Evolutionary conservation across 805 yeast species (phyloP).

Genomic region (Yarrowia sp.): DNA sequence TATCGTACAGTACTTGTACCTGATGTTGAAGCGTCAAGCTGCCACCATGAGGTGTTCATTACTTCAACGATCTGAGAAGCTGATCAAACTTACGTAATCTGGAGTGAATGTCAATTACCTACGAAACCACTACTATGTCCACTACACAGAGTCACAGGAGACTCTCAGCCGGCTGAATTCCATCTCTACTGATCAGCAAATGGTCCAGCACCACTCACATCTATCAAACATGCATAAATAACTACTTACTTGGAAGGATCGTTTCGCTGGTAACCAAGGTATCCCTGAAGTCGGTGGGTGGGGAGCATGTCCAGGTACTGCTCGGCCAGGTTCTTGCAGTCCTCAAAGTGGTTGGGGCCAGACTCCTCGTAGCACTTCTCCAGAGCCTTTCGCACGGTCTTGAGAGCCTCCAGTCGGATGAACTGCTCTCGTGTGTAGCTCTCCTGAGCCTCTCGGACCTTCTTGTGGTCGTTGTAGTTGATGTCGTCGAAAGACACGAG

Average conservation of each 20-base stretch:
- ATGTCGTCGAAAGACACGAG: slow-evolving; percentile 84
- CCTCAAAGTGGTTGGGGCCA: slow-evolving; percentile 75
- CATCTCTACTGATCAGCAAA: background rate
- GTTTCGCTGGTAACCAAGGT: slow-evolving; percentile 85
- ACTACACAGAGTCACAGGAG: too few species aligned
- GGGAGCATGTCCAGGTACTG: slow-evolving; percentile 78
- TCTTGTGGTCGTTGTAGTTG: slow-evolving; percentile 69
- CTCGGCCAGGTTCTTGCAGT: slow-evolving; percentile 76
- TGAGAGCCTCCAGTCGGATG: slow-evolving; percentile 71
- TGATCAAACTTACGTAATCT: too few species aligned
- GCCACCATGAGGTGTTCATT: too few species aligned
- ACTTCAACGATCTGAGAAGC: too few species aligned
- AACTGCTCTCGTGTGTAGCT: slow-evolving; percentile 81
- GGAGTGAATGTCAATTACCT: too few species aligned
- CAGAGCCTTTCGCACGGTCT: slow-evolving; percentile 73
- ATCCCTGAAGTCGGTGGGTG: slow-evolving; percentile 70
- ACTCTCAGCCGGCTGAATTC: too few species aligned
- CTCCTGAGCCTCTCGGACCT: slow-evolving; percentile 75
- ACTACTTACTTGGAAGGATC: slow-evolving; percentile 78
- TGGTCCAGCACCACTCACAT: background rate
- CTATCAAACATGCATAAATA: slow-evolving; percentile 30
- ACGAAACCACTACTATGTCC: too few species aligned
- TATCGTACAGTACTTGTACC: too few species aligned
- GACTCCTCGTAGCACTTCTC: slow-evolving; percentile 69
- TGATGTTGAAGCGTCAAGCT: too few species aligned